Percentiles rank a stretch among this genome's conserved stretches.
These are phyloP conservation scores for Kodamaea kakaduensis DNA, from an alignment of 805 yeast species.

Conservation along the genomic window DNA sequence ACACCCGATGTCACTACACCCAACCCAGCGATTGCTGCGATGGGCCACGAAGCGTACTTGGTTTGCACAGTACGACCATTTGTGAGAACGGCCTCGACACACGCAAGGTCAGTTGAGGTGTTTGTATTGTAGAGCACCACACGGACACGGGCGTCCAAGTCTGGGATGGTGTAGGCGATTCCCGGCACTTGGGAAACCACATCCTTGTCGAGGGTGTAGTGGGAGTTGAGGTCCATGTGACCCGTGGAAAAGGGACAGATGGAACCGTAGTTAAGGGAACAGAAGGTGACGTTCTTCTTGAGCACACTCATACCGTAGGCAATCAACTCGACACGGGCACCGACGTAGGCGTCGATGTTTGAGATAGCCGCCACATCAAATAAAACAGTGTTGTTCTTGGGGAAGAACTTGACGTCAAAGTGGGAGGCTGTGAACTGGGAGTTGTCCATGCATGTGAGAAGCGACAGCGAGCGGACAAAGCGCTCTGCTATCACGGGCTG, in stretches of 20 bases:
- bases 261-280: constrained; percentile 48
- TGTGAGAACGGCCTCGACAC: constrained; percentile 81
- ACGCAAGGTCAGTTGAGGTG: constrained; percentile 60
- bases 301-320: constrained; percentile 78
- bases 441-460: constrained; percentile 87
- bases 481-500: constrained; percentile 3
- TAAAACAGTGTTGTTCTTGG: constrained; percentile 56
- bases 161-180: constrained; percentile 87
- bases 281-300: constrained; percentile 53
- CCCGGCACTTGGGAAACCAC: constrained; percentile 61
- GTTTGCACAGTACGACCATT: constrained; percentile 95
- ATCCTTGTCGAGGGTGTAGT: constrained; percentile 39
- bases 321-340: constrained; percentile 60
- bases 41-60: constrained; percentile 68
- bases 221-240: constrained; percentile 66
- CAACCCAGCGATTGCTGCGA: constrained; percentile 84
- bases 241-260: constrained; percentile 86
- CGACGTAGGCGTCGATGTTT: constrained; percentile 61
- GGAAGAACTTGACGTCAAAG: constrained; percentile 73
- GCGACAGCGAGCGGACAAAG: constrained; percentile 54
- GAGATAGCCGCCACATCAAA: constrained; percentile 77
- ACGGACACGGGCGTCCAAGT: constrained; percentile 85
- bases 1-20: constrained; percentile 87
- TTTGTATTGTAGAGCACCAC: constrained; percentile 52
- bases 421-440: constrained; percentile 82